Conservation (phyloP, 345 rosid genomes). For the Brassica napus region Da-Ae NC_063435.1:1690001-1690500, state of each 20-base stretch:
- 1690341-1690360: slow-evolving; percentile 14
- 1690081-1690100: slow-evolving; percentile 99
- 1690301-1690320: slow-evolving; percentile 25
- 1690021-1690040: slow-evolving; percentile 99
- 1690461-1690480: slow-evolving; percentile 23
- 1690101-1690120: slow-evolving; percentile 99
- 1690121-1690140: slow-evolving; percentile 66
- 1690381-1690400: slow-evolving; percentile 19
- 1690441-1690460: slow-evolving; percentile 18
- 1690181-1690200: slow-evolving; percentile 86
- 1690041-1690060: slow-evolving; percentile 91
- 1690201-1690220: slow-evolving; percentile 33
- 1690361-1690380: slow-evolving; percentile 22
- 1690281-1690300: slow-evolving; percentile 43
- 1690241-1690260: slow-evolving; percentile 17
- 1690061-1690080: slow-evolving; percentile 80
- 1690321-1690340: slow-evolving; percentile 8
- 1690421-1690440: slow-evolving; percentile 20
- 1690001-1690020: slow-evolving; percentile 94
- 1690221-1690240: slow-evolving; percentile 24
- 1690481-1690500: slow-evolving; percentile 40
- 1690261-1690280: slow-evolving; percentile 55
- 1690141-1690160: slow-evolving; percentile 77
- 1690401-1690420: slow-evolving; percentile 13
- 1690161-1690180: too few species aligned